phyloP scores from a whole-genome alignment of 257 asterid species.

The Nicotiana noctiflora region DNA sequence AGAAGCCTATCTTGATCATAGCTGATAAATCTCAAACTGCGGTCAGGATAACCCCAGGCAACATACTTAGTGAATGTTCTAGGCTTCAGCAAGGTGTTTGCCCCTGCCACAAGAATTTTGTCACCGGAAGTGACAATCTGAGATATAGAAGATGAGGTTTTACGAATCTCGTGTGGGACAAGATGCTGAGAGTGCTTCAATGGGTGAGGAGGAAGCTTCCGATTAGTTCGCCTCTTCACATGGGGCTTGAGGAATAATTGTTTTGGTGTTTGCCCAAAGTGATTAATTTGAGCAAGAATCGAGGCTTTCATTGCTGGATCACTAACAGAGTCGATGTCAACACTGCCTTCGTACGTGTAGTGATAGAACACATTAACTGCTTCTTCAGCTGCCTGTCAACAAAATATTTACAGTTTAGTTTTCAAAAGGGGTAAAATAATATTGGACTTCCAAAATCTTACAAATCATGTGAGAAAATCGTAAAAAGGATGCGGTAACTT shows the following conservation, averaged over 20 bases:
- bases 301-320: constrained; percentile 99
- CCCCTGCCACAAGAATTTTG: constrained; percentile 73
- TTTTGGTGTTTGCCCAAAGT: constrained; percentile 98
- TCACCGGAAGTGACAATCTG: constrained; percentile 65
- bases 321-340: constrained; percentile 87
- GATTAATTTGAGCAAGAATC: constrained; percentile 94
- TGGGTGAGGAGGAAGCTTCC: constrained; percentile 74
- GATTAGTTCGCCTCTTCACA: constrained; percentile 77
- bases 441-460: background rate
- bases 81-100: constrained; percentile 74
- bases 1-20: constrained; percentile 93
- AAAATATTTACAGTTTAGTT: constrained; percentile 1
- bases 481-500: background rate
- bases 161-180: constrained; percentile 76
- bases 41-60: constrained; percentile 97
- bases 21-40: constrained; percentile 75
- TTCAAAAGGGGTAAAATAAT: background rate
- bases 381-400: constrained; percentile 87
- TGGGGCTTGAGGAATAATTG: constrained; percentile 88
- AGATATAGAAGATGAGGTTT: constrained; percentile 62
- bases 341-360: constrained; percentile 98
- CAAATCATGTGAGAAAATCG: background rate
- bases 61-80: constrained; percentile 66
- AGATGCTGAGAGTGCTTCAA: constrained; percentile 64
- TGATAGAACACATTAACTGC: constrained; percentile 98